Evolutionary conservation across 768 basidiomycete species (phyloP), one percentile per base, ranked within the genome.

Genomic region (Rhodosporidiobolus sp.): DNA sequence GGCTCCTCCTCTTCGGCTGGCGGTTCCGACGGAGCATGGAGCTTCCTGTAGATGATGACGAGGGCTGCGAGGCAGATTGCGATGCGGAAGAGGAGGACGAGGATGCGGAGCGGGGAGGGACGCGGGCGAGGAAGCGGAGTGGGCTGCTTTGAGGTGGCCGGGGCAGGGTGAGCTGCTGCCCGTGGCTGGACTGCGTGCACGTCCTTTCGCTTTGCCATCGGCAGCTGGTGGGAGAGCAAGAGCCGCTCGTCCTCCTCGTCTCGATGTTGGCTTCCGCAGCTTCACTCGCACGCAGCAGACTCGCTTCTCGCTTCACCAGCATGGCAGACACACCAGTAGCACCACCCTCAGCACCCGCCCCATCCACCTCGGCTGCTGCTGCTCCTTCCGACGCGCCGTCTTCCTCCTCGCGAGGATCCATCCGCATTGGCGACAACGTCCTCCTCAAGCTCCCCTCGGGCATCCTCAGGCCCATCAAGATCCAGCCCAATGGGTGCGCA

Each of bases 391-490:
- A 30, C n/a, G 45, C 38, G 11, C 3, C 48, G 24, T 12, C 62
- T 50, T 26, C 50, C 26, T 35, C 46, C 20, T 50, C 46, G 12
- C 69, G 70, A 11, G 16, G 14, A 10, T 1, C 45, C 32, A 90
- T 95, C 64, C 84, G 86, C 60, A 80, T 84, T 11, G 90, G 90
- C 16, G 86, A 94, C 79, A 87, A 87, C n/a, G 87, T 97, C 52
- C 84, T 98, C 32, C 80, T 96, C 54, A 85, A 85, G 67, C 79
- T 94, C 53, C 93, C 93, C 9, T 92, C 87, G 73, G 90, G 90
- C 63, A 89, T 90, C 69, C 84, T 91, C 60, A 89, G 88, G 76
- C 86, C 88, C 55, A 82, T 91, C 67, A 90, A 90, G 80, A 81
- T 91, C 48, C 88, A 90, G 70, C 84, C 85, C 79, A 85, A 90